Percentiles rank a stretch among this genome's conserved stretches.
phyloP scores from a whole-genome alignment of 805 yeast genomes.

The Starmerella khaoyaiensis region DNA sequence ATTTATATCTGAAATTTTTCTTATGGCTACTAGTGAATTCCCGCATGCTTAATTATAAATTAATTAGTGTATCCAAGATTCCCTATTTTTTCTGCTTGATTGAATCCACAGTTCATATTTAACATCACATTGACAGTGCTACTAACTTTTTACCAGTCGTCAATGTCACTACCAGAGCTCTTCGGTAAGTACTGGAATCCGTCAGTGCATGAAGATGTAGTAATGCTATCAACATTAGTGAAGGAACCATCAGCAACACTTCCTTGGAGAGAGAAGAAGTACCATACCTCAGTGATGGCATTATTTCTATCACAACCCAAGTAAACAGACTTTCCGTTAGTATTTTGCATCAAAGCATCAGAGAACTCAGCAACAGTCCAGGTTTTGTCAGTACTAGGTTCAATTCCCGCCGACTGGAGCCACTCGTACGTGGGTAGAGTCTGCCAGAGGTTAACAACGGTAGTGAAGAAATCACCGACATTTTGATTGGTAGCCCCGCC shows the following conservation, averaged over 20 bases:
- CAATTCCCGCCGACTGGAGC: conserved; percentile 54
- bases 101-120: too few relatives aligned
- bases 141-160: too few relatives aligned
- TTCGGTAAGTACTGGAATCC: conserved; percentile 71
- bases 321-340: conserved; percentile 41
- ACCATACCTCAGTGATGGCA: conserved; percentile 60
- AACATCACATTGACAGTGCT: too few relatives aligned
- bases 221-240: conserved; percentile 41
- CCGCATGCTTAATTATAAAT: too few relatives aligned
- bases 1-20: too few relatives aligned
- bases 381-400: conserved; percentile 45
- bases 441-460: conserved; percentile 45
- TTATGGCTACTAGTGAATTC: too few relatives aligned
- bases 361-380: conserved; percentile 39
- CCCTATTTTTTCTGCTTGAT: too few relatives aligned
- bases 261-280: conserved; percentile 64
- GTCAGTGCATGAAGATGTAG: conserved; percentile 52
- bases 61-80: too few relatives aligned
- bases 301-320: conserved; percentile 43
- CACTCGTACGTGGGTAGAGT: conserved; percentile 55
- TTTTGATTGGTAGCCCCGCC: conserved; percentile 26
- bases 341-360: conserved; percentile 27
- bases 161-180: conserved; percentile 29
- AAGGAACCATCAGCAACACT: conserved; percentile 55
- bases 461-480: conserved; percentile 59